Percentiles rank a stretch among this genome's conserved stretches.
Evolutionary conservation across 2,329 filamentous ascomycete genomes (phyloP).

Genomic region (Apiospora hydei): DNA sequence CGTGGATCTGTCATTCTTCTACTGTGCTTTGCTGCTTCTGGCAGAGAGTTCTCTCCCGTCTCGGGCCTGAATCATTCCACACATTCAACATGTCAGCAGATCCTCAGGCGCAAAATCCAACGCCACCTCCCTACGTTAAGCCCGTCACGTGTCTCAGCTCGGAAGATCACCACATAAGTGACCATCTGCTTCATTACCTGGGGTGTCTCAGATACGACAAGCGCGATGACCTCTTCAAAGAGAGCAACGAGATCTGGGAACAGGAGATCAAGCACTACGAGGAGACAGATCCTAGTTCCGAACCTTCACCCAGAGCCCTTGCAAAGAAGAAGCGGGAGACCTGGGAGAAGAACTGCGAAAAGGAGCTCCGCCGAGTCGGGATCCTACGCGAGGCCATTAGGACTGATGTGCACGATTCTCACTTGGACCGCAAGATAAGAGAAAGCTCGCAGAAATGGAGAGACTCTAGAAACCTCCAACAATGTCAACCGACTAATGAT

Average conservation of each 20-base stretch:
- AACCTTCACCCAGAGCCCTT: not conserved
- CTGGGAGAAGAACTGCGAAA: constrained; percentile 30
- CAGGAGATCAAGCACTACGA: constrained; percentile 26
- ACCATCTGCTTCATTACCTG: constrained; percentile 36
- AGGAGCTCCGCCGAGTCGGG: constrained; percentile 33
- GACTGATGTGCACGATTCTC: constrained; percentile 29
- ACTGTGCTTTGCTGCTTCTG: no score
- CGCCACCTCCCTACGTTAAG: not conserved
- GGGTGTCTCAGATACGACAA: constrained; percentile 34
- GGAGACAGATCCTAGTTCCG: not conserved
- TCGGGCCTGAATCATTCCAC: no score
- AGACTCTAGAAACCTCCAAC: not conserved
- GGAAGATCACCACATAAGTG: constrained; percentile 33
- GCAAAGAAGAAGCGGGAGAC: constrained; percentile 27
- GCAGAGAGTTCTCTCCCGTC: no score
- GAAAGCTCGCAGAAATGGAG: constrained; percentile 27
- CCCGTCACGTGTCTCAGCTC: constrained; percentile 30
- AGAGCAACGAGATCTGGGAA: constrained; percentile 25
- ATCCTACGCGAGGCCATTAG: constrained; percentile 31
- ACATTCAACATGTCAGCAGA: not conserved
- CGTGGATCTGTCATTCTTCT: no score
- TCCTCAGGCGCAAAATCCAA: no score
- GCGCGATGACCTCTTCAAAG: constrained; percentile 29
- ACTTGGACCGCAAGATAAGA: constrained; percentile 29
- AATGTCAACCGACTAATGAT: not conserved